phyloP scores from a whole-genome alignment of 257 asterid species.

The Thymus mandschuricus region DNA sequence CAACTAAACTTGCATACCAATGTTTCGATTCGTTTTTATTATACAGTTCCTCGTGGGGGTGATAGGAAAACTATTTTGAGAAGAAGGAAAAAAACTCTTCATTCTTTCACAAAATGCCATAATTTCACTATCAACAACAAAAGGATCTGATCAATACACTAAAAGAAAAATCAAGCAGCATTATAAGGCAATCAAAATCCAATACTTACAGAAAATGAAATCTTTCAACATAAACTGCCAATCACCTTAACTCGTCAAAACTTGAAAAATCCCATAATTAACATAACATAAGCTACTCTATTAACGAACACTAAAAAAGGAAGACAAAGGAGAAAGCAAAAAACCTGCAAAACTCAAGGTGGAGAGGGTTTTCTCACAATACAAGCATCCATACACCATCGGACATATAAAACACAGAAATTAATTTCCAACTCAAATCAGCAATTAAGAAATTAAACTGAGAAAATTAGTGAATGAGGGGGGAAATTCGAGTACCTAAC shows the following conservation, averaged over 20 bases:
- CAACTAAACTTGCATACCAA: not conserved
- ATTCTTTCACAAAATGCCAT: not conserved
- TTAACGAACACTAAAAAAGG: not conserved
- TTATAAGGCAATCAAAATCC: not conserved
- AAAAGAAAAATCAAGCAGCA: not conserved
- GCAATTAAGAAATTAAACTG: conserved; percentile 18
- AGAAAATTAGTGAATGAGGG: not conserved
- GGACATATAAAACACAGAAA: conserved; percentile 61
- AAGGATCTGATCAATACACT: not conserved
- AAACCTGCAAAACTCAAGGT: conserved; percentile 89
- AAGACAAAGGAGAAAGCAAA: not conserved
- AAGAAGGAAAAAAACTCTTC: not conserved
- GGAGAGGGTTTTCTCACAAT: conserved; percentile 81
- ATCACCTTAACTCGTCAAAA: not conserved
- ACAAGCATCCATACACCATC: conserved; percentile 95
- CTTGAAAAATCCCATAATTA: not conserved
- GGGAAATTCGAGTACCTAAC: conserved; percentile 52
- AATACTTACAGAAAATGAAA: not conserved
- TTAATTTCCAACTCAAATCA: not conserved
- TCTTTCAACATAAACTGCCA: not conserved
- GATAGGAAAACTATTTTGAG: not conserved
- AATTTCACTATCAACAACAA: not conserved
- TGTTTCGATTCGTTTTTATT: not conserved
- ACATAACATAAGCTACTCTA: not conserved
- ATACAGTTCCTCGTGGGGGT: not conserved